Evolutionary conservation across 108 stramenopile species (phyloP).

Genomic region (Pseudonitzschia pungens): DNA sequence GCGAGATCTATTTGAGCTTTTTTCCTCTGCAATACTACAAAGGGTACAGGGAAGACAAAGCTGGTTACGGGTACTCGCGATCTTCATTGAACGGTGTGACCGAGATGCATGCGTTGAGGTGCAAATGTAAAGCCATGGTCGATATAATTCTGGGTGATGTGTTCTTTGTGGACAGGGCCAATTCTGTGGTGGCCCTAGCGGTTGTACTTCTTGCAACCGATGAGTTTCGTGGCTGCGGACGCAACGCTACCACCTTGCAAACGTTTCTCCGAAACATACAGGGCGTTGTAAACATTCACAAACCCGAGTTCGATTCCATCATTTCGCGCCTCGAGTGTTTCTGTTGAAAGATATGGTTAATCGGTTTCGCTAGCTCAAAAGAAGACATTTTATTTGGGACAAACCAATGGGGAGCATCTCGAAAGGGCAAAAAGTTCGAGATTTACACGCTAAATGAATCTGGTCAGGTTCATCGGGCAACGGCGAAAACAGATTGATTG

Average conservation of each 20-base stretch:
- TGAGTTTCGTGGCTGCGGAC: background rate
- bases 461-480: too few species aligned
- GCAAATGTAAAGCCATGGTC: slow-evolving; percentile 3
- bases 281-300: slow-evolving; percentile 21
- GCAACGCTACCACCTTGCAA: background rate
- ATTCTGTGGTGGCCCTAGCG: slow-evolving; percentile 21
- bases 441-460: too few species aligned
- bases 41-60: background rate
- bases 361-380: background rate
- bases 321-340: slow-evolving; percentile 20
- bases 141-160: slow-evolving; percentile 19
- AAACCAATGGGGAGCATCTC: too few species aligned
- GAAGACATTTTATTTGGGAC: too few species aligned
- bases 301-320: slow-evolving; percentile 22
- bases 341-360: background rate
- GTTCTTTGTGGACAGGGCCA: slow-evolving; percentile 20
- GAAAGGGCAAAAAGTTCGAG: too few species aligned
- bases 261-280: slow-evolving; percentile 15
- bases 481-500: too few species aligned
- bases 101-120: background rate
- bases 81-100: background rate
- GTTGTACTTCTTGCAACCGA: slow-evolving; percentile 21
- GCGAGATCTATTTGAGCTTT: slow-evolving; percentile 17
- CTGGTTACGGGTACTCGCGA: background rate
- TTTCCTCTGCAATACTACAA: slow-evolving; percentile 4